Evolutionary conservation across 73 alveolate species (phyloP).

Genomic region (Symbiodinium pilosum): DNA sequence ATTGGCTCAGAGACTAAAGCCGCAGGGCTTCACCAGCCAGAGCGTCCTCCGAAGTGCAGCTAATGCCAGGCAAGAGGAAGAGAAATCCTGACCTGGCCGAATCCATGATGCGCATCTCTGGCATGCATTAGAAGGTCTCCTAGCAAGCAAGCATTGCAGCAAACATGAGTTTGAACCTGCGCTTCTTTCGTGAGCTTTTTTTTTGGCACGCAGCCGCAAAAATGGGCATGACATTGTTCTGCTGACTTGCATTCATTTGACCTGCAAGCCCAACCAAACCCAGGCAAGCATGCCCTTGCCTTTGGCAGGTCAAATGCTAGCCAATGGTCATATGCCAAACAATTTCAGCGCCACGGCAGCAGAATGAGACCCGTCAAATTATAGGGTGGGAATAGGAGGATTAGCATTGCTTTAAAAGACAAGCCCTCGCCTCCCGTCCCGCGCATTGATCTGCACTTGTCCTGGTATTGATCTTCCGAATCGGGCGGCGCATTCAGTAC

Average conservation of each 20-base stretch:
- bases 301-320: slow-evolving; percentile 24
- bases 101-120: background rate
- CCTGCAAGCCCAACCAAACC: no score
- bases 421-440: no score
- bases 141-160: no score
- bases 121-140: no score
- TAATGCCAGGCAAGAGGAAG: background rate
- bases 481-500: no score
- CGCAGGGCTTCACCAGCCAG: background rate
- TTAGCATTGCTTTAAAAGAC: no score
- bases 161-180: background rate
- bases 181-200: background rate
- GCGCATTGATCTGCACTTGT: no score
- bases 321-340: slow-evolving; percentile 36
- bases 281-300: background rate
- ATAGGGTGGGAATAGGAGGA: no score
- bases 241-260: background rate
- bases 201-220: no score
- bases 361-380: no score
- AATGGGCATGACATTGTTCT: background rate
- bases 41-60: background rate
- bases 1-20: background rate
- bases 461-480: no score
- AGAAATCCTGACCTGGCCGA: background rate
- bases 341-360: background rate